Evolutionary conservation across 176 grass and related monocot genomes (phyloP), one percentile per base, ranked within the genome.

Genomic region (Raddia distichophylla): DNA sequence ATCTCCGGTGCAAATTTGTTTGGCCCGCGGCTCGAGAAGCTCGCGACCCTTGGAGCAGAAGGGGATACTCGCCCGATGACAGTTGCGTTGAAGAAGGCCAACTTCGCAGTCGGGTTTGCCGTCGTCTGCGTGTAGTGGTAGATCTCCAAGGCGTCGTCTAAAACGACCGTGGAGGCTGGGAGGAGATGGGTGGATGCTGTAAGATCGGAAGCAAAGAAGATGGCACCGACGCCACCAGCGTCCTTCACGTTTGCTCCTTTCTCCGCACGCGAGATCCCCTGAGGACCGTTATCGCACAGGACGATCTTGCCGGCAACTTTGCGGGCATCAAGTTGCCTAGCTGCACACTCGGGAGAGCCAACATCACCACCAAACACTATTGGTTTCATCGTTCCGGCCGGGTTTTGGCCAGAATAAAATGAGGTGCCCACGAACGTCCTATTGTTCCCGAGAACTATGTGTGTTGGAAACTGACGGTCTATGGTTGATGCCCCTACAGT

Each of bases 231-330:
- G 0, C 87, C 87, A 22, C 91, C 84, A 5, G 87, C 87, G 15
- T 48, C 9, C 15, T 79, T 81, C 8, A 89, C 84, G 0, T 87
- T 84, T 0, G 32, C 8, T 5, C 53, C 71, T 66, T 93, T 87
- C 10, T 4, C 76, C 0, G 72, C 58, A 0, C 32, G 45, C 2
- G 51, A 63, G 45, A 34, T 5, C 22, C 1, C 1, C 27, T 27
- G 27, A 27, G 27, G 27, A 27, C 87, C 71, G 1, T 22, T 3
- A 0, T 90, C 80, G 19, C 87, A 93, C 10, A 93, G 48, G 13
- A 93, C 84, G 22, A 92, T 93, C 78, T 90, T 90, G 7, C 84
- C 91, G 2, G 67, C 75, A 4, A 90, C 87, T 52, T 54, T 69
- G 2, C 14, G 53, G 52, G 71, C 4, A 11, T 84, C 74, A 5